Evolutionary conservation across 2,329 filamentous ascomycete genomes (phyloP), one percentile per base, ranked within the genome.

Genomic region (Setomelanomma holmii): DNA sequence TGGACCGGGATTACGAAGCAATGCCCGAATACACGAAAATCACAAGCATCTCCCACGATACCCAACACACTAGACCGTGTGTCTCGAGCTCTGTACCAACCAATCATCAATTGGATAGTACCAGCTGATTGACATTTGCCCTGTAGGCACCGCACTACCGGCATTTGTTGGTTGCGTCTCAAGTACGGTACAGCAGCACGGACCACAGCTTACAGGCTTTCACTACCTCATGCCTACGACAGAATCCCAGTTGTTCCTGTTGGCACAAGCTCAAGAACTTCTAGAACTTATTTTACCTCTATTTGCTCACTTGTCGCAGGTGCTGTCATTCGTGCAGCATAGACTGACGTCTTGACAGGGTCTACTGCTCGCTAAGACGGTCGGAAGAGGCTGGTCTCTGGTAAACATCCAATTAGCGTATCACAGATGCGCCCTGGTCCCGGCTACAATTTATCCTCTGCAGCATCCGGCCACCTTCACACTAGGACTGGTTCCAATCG

Each of bases 391-490:
- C 44, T 51, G 48, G 57, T 53, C 47, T 48, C 38, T 55, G 35
- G 54, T 51, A 53, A 59, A 58, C 52, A 55, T 14, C 36, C 52
- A 53, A 23, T 35, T 38, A 51, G 55, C 65, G 65, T 69, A 69
- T 67, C 59, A 67, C 55, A 58, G 45, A 20, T 5, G 27, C 43
- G 20, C 49, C 43, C 46, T 45, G 33, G 24, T n/a, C 45, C 60
- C 62, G 63, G 60, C 51, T 56, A 53, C 58, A 63, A 68, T 69
- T 66, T 68, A 67, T 64, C 60, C 62, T 55, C 56, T 63, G 60
- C 60, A 62, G 58, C 58, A 44, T 58, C 56, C 53, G 61, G 47
- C 49, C 59, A 65, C 49, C 51, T 62, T 55, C 56, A 56, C 53
- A 42, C 40, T 63, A 51, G 20, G 56, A n/a, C n/a, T n/a, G 62